Evolutionary conservation across 1,284 basidiomycete genomes (phyloP).

Genomic region (Moesziomyces sp.): DNA sequence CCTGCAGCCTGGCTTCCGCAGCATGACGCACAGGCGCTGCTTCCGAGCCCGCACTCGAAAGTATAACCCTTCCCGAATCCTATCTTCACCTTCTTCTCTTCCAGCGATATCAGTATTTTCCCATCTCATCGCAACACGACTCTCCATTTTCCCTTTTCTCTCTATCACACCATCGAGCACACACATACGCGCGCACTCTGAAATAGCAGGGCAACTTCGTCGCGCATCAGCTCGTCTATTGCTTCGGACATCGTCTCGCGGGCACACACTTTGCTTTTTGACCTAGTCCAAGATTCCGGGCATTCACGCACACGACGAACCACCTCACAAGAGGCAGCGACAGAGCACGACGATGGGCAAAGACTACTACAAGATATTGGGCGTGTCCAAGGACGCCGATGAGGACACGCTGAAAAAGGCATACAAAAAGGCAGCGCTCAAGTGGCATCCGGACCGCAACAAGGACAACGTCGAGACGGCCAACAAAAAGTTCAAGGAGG

Average conservation of each 20-base stretch:
- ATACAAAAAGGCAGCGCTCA: conserved; percentile 74
- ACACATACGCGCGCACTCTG: no score
- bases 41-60: not conserved
- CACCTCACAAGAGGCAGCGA: conserved; percentile 35
- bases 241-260: not conserved
- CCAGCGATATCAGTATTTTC: no score
- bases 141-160: no score
- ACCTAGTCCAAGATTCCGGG: conserved; percentile 8
- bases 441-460: conserved; percentile 93
- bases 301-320: conserved; percentile 2
- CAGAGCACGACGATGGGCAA: conserved; percentile 55
- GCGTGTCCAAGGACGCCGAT: conserved; percentile 60
- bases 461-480: conserved; percentile 78
- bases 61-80: not conserved
- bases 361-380: conserved; percentile 67
- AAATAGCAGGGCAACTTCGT: no score
- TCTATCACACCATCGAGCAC: no score
- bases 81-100: no score
- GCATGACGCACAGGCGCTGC: conserved; percentile 21
- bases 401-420: conserved; percentile 66
- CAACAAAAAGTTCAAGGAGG: conserved; percentile 91
- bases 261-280: not conserved
- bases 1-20: not conserved
- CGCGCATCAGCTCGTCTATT: not conserved
- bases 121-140: no score